Conservation (phyloP, 2,329 filamentous ascomycete species). For the Chaetomiaceae sp. region DNA sequence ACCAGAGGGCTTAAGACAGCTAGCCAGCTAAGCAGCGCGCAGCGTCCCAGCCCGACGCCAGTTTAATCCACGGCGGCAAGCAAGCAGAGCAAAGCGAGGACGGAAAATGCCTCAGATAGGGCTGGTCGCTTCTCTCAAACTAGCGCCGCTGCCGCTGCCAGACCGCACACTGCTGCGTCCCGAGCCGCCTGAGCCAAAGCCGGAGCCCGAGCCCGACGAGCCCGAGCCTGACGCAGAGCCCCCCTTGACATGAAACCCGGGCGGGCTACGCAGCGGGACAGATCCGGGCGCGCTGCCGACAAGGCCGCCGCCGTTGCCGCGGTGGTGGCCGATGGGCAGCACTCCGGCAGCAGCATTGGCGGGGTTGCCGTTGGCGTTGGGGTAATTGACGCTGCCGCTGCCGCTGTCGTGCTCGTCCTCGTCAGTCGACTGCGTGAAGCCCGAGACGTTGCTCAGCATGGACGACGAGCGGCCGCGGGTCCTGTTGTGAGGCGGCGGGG, state of each 20-base stretch:
- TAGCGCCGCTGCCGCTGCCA: constrained; percentile 44
- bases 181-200: constrained; percentile 31
- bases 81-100: no score
- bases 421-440: constrained; percentile 57
- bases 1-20: no score
- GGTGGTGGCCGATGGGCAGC: neutral
- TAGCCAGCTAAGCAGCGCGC: no score
- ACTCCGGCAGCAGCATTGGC: constrained; percentile 17
- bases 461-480: constrained; percentile 56
- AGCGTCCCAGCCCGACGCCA: no score
- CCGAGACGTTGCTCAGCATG: constrained; percentile 62
- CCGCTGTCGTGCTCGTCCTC: constrained; percentile 39
- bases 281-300: constrained; percentile 3
- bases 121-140: constrained; percentile 46
- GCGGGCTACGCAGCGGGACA: constrained; percentile 18
- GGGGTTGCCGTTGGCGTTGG: no score
- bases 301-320: constrained; percentile 6
- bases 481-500: constrained; percentile 32
- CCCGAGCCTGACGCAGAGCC: constrained; percentile 22
- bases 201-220: constrained; percentile 26
- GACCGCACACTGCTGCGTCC: constrained; percentile 27
- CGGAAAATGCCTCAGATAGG: constrained; percentile 27
- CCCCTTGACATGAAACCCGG: constrained; percentile 20
- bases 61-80: neutral
- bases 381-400: no score